Evolutionary conservation across 768 basidiomycete species (phyloP).

Genomic region (Termitomyces sp.): DNA sequence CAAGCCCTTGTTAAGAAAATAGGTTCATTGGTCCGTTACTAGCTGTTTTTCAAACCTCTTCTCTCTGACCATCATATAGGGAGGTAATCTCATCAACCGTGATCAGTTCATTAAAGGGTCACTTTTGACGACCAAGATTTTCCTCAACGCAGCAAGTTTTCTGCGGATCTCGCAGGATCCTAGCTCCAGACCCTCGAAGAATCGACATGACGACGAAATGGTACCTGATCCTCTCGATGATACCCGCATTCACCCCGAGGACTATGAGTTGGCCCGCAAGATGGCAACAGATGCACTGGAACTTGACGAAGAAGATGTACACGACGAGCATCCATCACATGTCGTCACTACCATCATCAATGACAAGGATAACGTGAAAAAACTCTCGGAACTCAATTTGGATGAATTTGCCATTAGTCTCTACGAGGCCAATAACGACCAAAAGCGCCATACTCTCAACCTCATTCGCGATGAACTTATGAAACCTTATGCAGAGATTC

Average conservation of each 20-base stretch:
- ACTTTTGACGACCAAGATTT: slow-evolving; percentile 81
- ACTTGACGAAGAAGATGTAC: slow-evolving; percentile 95
- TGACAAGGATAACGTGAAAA: slow-evolving; percentile 72
- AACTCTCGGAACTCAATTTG: slow-evolving; percentile 86
- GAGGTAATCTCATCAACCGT: slow-evolving; percentile 82
- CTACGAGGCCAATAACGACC: slow-evolving; percentile 75
- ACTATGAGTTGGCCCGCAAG: slow-evolving; percentile 96
- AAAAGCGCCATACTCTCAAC: slow-evolving; percentile 87
- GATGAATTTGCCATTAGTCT: slow-evolving; percentile 96
- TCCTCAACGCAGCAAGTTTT: slow-evolving; percentile 92
- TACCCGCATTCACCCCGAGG: slow-evolving; percentile 95
- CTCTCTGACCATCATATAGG: slow-evolving; percentile 41
- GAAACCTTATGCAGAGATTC: slow-evolving; percentile 73
- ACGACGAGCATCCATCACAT: slow-evolving; percentile 88
- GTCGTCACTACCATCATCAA: slow-evolving; percentile 85
- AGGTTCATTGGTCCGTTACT: slow-evolving; percentile 56
- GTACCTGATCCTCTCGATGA: slow-evolving; percentile 88
- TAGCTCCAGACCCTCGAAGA: slow-evolving; percentile 58
- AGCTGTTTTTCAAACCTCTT: slow-evolving; percentile 3
- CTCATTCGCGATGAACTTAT: slow-evolving; percentile 86
- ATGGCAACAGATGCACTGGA: slow-evolving; percentile 98
- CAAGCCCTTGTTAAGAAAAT: slow-evolving; percentile 82
- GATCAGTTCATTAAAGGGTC: slow-evolving; percentile 82
- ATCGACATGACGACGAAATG: slow-evolving; percentile 64
- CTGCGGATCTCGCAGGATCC: slow-evolving; percentile 78